These are phyloP conservation scores for Arctium minus DNA, from an alignment of 129 eudicot genomes.

Conservation along the genomic window DNA sequence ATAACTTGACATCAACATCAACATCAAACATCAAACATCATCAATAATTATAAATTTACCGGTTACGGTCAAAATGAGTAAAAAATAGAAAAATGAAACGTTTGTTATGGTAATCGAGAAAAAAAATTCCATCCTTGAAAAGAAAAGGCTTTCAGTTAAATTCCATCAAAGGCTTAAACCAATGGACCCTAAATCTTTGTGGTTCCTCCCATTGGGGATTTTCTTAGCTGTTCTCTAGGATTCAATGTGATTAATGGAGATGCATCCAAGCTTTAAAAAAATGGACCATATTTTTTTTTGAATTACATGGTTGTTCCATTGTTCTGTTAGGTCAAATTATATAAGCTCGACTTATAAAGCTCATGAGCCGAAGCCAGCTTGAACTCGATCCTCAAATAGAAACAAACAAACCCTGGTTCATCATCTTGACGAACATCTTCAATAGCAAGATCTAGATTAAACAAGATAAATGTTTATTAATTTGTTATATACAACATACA, in stretches of 20 bases:
- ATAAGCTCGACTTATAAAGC: background rate
- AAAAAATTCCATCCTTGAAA: background rate
- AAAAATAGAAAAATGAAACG: too few relatives aligned
- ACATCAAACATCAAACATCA: too few relatives aligned
- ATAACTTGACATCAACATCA: background rate
- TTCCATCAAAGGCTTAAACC: too few relatives aligned
- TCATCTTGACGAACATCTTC: background rate
- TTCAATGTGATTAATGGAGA: too few relatives aligned
- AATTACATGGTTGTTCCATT: background rate
- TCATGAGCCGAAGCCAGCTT: background rate
- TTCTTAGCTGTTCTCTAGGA: background rate
- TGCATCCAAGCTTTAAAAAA: background rate
- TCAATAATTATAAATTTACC: background rate
- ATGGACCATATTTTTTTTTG: background rate
- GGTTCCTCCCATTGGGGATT: background rate
- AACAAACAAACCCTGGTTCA: background rate
- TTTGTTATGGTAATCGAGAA: background rate
- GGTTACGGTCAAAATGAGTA: too few relatives aligned
- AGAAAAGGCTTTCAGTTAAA: background rate
- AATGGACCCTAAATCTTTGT: background rate
- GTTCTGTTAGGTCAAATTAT: background rate
- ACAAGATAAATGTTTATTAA: background rate
- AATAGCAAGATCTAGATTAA: background rate
- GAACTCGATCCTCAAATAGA: background rate
- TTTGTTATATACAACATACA: constrained; percentile 1